Evolutionary conservation across 139 green algal genomes (phyloP), one percentile per base, ranked within the genome.

Genomic region (Eudorina sp.): DNA sequence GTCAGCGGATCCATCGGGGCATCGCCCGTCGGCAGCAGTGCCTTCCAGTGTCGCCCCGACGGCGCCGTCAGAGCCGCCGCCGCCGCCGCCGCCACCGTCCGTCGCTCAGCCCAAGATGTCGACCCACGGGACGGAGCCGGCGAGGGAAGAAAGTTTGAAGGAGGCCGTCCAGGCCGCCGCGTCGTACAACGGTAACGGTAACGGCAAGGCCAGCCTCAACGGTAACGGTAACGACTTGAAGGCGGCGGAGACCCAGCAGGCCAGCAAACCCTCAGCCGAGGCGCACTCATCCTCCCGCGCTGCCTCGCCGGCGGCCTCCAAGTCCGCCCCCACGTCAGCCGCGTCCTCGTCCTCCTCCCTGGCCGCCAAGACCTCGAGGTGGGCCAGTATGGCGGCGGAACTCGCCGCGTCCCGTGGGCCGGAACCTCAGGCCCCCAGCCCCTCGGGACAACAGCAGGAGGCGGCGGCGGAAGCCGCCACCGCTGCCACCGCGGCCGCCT

Each of bases 331-430:
- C n/a, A n/a, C n/a, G n/a, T 55, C 70, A 45, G 73, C 73, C 4
- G 45, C 45, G 38, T 9, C 45, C 11, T 18, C 45, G 23, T 62
- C 73, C 45, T 64, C 45, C 19, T 58, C 73, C n/a, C 27, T 25
- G 27, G 25, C 73, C 45, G 23, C 45, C 2, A 70, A 51, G 78
- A 23, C 55, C 36, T 55, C 55, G 4, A 19, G 38, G 25, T 85
- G 78, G 78, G 55, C 55, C 5, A 74, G 40, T 27, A 85, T 85
- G 78, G 78, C 78, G 0, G 78, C 38, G 5, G 75, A 83, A 48
- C 55, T 83, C 48, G 40, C 70, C 34, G 23, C 11, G 6, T 14
- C 40, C 36, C 70, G 73, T 46, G 3, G 45, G 27, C 8, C 4
- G 70, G 8, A 79, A 29, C 70, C 40, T 40, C 70, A 40, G 68